A percentile compares a stretch with the other conserved stretches of the same genome.
Evolutionary conservation across 305 asterid genomes (phyloP).

Genomic region (Vinca major): DNA sequence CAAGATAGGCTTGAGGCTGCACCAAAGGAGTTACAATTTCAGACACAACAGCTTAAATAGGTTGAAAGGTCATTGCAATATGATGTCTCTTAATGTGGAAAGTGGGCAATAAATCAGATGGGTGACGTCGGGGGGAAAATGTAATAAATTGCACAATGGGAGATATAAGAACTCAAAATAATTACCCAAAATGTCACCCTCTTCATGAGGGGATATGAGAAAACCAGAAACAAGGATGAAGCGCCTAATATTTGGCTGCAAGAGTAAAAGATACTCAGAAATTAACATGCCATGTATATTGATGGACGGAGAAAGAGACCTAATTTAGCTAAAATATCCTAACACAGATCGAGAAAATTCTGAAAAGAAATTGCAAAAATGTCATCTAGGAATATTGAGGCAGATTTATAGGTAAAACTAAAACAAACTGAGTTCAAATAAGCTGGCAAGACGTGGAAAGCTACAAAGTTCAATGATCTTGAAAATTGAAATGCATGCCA

Average conservation of each 20-base stretch:
- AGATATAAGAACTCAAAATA: slow-evolving; percentile 3
- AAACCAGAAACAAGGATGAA: slow-evolving; percentile 72
- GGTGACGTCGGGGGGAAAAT: slow-evolving; percentile 6
- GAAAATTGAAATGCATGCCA: slow-evolving; percentile 6
- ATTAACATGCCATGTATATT: neutral
- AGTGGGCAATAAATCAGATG: neutral
- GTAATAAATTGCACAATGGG: slow-evolving; percentile 9
- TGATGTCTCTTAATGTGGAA: neutral
- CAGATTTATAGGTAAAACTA: neutral
- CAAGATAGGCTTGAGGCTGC: slow-evolving; percentile 33
- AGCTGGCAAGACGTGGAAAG: neutral
- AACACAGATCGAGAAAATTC: neutral
- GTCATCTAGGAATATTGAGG: neutral
- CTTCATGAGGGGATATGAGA: slow-evolving; percentile 94
- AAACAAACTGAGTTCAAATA: neutral
- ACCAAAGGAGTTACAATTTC: neutral
- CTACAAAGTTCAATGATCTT: neutral
- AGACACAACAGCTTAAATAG: neutral
- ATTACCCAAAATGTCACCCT: slow-evolving; percentile 85
- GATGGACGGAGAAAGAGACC: neutral
- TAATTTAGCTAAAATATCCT: neutral
- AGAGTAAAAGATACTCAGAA: slow-evolving; percentile 9
- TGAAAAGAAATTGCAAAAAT: neutral
- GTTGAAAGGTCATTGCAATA: slow-evolving; percentile 6
- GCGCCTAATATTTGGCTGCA: slow-evolving; percentile 85